Base-by-base conservation (phyloP, 2,329 filamentous ascomycete species). In the Rugonectria rugulosa region DNA sequence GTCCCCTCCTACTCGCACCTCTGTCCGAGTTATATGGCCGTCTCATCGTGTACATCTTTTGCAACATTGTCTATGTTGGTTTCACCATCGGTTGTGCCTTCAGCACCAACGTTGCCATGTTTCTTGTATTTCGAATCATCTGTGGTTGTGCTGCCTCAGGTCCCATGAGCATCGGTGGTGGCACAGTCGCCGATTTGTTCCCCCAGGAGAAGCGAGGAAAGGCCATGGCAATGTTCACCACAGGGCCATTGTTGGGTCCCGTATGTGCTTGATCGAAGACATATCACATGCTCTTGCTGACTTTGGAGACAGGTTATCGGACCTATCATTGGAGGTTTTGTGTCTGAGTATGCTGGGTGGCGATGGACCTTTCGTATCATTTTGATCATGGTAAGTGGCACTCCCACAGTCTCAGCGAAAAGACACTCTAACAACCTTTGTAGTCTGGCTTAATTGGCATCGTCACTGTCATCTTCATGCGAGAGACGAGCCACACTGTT, bases 61-160 rank as follows among this genome's bases (percentile, higher is more conserved):
- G 49, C 24, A 21, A 36, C n/a, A 12, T 37, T 4, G 6, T 31
- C 4, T 52, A 38, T 31, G 83, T 87, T 10, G 83, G 85, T 66
- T 87, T 88, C 53, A 76, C 67, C 26, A 61, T 78, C 7, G 82
- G 72, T 10, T 81, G 81, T 63, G 83, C 83, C 1, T 60, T 76
- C n/a, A 66, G 68, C 3, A 75, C 73, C 10, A 75, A 71, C 20
- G 59, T 81, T 34, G 72, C 60, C 1, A 73, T 74, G 60, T 68
- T 84, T 11, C 71, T 82, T 40, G 71, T 75, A 1, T 82, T 81
- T 52, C 78, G 80, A 1, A 70, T 82, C 19, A 57, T 83, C 15
- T 73, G 73, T 51, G 81, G 80, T 1, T 60, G 77, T 1, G 74
- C 74, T 27, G 77, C 75, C 10, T 73, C 73, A 1, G 73, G 73